Base-by-base conservation (phyloP, 805 yeast species). In the Lipomyces starkeyi region DNA sequence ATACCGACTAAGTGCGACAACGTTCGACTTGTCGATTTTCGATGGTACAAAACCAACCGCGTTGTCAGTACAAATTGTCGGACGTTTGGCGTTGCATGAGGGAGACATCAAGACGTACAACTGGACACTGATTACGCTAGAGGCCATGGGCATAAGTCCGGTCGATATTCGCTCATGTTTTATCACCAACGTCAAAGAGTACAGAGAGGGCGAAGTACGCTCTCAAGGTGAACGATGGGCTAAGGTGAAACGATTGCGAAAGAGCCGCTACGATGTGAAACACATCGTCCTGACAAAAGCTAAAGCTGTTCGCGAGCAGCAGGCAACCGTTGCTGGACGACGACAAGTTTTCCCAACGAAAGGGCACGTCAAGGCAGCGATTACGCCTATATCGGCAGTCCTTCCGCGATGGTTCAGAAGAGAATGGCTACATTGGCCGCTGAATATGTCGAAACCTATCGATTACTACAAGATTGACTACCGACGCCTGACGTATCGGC, bases 121-220 rank as follows among this genome's bases (percentile, higher is more conserved):
- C 61, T 67, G 70, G 70, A 62, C 68, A 3, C n/a, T 67, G 22
- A 13, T 58, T 6, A 58, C 70, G n/a, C 60, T 67, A 17, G 68
- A 64, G 49, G 43, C 32, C 34, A 37, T 67, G 68, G 70, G 70
- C 47, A 53, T 67, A 58, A 56, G 49, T 34, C 58, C 60, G n/a
- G 53, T 14, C 32, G 68, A 67, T 59, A 60, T 67, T 20, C 49
- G 49, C 9, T 43, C 49, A 3, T 43, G 49, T 8, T 43, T 43
- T 43, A 43, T 43, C 9, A n/a, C 49, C 20, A n/a, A 17, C 49
- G 49, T 43, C 9, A 7, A 43, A n/a, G 49, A 17, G 9, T 43
- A 43, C 49, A 17, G 49, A 43, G 22, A 17, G 9, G 20, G 49
- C 49, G 22, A 43, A 17, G 22, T 43, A n/a, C 49, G 49, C 9